Percentiles rank a stretch among this genome's conserved stretches.
Evolutionary conservation across 1,284 basidiomycete species (phyloP).

Genomic region (Vanrija pseudolonga): DNA sequence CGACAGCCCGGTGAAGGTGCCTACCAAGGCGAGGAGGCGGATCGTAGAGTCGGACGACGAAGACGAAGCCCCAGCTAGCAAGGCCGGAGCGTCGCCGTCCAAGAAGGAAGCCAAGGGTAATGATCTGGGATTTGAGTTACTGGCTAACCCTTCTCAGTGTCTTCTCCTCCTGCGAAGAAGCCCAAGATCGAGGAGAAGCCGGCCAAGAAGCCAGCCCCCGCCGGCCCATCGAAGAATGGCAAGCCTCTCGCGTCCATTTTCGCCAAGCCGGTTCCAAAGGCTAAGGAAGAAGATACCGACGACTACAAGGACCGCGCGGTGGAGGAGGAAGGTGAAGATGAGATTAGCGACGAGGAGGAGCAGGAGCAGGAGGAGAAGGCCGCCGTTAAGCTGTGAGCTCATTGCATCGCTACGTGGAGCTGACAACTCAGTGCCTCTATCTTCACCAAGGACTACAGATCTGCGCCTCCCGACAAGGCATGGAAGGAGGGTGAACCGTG

Average conservation of each 20-base stretch:
- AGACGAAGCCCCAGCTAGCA: slow-evolving; percentile 31
- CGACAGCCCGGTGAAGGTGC: slow-evolving; percentile 23
- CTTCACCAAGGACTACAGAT: slow-evolving; percentile 51
- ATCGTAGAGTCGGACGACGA: slow-evolving; percentile 67
- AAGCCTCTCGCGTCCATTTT: slow-evolving; percentile 49
- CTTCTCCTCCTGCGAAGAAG: slow-evolving; percentile 37
- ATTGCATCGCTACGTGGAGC: not conserved
- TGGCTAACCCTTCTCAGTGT: slow-evolving; percentile 11
- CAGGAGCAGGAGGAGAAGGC: slow-evolving; percentile 60
- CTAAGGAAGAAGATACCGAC: slow-evolving; percentile 30
- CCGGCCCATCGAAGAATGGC: slow-evolving; percentile 15
- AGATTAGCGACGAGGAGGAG: slow-evolving; percentile 44
- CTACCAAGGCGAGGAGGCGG: slow-evolving; percentile 50
- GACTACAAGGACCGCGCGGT: slow-evolving; percentile 47
- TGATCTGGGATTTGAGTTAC: too few relatives aligned
- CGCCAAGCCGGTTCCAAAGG: slow-evolving; percentile 33
- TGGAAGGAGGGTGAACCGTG: slow-evolving; percentile 86
- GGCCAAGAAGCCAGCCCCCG: not conserved
- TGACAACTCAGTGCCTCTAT: slow-evolving; percentile 58
- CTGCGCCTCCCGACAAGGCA: slow-evolving; percentile 70
- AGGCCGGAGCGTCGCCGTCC: not conserved
- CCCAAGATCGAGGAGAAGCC: slow-evolving; percentile 20
- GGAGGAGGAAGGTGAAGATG: slow-evolving; percentile 48
- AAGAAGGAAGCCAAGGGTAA: slow-evolving; percentile 8
- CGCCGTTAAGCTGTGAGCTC: slow-evolving; percentile 61